A percentile compares a stretch with the other conserved stretches of the same genome.
phyloP scores from a whole-genome alignment of 805 yeast genomes.

The Wickerhamiella australiensis region DNA sequence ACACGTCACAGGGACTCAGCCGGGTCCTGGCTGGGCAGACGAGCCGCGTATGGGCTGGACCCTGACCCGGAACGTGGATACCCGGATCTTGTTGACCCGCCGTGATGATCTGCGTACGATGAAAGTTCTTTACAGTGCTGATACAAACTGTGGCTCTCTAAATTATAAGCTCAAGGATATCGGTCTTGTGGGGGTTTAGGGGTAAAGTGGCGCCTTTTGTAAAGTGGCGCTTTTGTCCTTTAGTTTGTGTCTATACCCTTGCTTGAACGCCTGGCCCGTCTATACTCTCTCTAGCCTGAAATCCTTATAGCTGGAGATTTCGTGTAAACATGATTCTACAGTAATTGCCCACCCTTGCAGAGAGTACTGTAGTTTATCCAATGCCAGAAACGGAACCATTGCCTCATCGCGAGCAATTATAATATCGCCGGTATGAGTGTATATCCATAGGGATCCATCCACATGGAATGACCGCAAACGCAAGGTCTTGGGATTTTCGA shows the following conservation, averaged over 20 bases:
- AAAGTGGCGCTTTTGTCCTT: no score
- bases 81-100: slow-evolving; percentile 14
- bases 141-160: not conserved
- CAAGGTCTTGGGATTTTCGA: not conserved
- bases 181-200: not conserved
- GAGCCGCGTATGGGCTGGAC: slow-evolving; percentile 26
- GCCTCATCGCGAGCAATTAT: not conserved
- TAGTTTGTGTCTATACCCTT: no score
- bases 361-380: not conserved
- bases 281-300: slow-evolving; percentile 1
- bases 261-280: no score
- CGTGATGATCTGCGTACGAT: not conserved
- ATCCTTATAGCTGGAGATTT: not conserved
- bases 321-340: not conserved
- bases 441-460: not conserved
- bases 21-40: slow-evolving; percentile 42
- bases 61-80: slow-evolving; percentile 12
- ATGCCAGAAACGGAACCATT: not conserved
- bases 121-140: slow-evolving; percentile 2
- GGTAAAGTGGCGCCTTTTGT: no score
- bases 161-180: not conserved
- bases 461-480: not conserved
- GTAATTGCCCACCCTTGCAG: not conserved
- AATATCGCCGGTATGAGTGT: not conserved
- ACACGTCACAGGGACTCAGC: slow-evolving; percentile 35